Percentiles rank a stretch among this genome's conserved stretches.
phyloP scores from a whole-genome alignment of 805 yeast species.

The Metschnikowia borealis region DNA sequence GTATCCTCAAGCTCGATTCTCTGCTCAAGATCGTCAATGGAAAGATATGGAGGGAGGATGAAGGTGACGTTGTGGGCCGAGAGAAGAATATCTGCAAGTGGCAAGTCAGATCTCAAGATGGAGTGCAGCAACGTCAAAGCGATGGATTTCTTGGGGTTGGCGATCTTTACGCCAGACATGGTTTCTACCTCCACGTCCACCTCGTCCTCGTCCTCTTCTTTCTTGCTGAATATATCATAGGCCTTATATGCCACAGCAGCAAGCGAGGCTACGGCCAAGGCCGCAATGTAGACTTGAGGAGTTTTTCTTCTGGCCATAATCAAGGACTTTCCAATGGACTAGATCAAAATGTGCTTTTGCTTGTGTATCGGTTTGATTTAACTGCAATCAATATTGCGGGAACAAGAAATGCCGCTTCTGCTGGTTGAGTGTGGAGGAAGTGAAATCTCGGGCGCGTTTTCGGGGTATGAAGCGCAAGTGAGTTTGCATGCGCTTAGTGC shows the following conservation, averaged over 20 bases:
- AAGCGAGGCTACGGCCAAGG: constrained; percentile 33
- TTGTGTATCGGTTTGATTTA: too few relatives aligned
- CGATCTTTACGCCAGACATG: background rate
- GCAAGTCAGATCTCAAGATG: constrained; percentile 34
- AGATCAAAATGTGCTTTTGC: too few relatives aligned
- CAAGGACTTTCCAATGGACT: too few relatives aligned
- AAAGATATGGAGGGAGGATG: constrained; percentile 41
- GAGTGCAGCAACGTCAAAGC: constrained; percentile 42
- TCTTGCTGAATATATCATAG: constrained; percentile 20
- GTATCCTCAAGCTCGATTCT: constrained; percentile 13
- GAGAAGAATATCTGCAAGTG: constrained; percentile 35
- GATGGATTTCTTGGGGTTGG: constrained; percentile 31
- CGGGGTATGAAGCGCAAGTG: background rate
- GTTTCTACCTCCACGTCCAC: background rate
- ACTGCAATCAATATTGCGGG: too few relatives aligned
- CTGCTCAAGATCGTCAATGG: constrained; percentile 33
- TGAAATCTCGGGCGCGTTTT: background rate
- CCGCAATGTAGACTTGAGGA: constrained; percentile 30
- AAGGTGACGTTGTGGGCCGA: constrained; percentile 39
- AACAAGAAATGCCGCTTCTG: too few relatives aligned
- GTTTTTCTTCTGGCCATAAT: constrained; percentile 20
- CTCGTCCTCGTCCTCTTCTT: background rate
- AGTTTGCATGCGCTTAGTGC: background rate
- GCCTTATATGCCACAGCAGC: constrained; percentile 32
- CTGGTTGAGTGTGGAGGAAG: background rate